Percentiles rank a stretch among this genome's conserved stretches.
Conservation (phyloP, 257 asterid species). For the Salvia rosmarinus region DNA sequence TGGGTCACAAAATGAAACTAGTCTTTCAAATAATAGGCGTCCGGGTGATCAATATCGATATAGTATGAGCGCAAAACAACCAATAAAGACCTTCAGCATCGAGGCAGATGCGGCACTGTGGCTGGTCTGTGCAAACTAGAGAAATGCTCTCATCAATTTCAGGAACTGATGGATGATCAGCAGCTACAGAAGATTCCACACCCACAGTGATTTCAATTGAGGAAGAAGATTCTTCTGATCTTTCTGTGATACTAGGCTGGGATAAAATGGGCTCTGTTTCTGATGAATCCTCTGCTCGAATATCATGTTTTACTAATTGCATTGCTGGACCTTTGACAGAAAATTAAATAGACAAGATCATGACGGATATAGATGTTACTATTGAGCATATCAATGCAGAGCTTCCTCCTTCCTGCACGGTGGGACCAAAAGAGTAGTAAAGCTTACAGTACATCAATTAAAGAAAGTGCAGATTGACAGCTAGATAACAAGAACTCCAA, state of each 20-base stretch:
- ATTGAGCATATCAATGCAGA: constrained; percentile 48
- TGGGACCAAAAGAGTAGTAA: constrained; percentile 15
- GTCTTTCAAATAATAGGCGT: background rate
- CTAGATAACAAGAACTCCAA: constrained; percentile 10
- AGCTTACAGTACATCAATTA: constrained; percentile 7
- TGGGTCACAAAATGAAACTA: constrained; percentile 15
- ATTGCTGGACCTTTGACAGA: constrained; percentile 51
- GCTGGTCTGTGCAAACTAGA: constrained; percentile 71
- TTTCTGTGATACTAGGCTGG: constrained; percentile 46
- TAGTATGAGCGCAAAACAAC: constrained; percentile 12
- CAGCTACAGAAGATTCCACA: constrained; percentile 54
- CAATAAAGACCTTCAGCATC: constrained; percentile 74
- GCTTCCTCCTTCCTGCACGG: constrained; percentile 47
- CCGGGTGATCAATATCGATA: constrained; percentile 18
- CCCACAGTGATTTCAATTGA: constrained; percentile 77
- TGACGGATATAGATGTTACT: constrained; percentile 34
- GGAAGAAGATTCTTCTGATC: constrained; percentile 64
- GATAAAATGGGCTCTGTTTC: constrained; percentile 92
- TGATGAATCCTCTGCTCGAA: constrained; percentile 63
- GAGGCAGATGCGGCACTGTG: constrained; percentile 96
- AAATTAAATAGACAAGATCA: constrained; percentile 47
- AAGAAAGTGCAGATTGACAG: background rate
- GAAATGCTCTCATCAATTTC: constrained; percentile 56
- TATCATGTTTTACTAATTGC: constrained; percentile 78
- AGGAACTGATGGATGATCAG: constrained; percentile 46